Evolutionary conservation across 768 basidiomycete species (phyloP).

Genomic region (Hydnomerulius pinastri): DNA sequence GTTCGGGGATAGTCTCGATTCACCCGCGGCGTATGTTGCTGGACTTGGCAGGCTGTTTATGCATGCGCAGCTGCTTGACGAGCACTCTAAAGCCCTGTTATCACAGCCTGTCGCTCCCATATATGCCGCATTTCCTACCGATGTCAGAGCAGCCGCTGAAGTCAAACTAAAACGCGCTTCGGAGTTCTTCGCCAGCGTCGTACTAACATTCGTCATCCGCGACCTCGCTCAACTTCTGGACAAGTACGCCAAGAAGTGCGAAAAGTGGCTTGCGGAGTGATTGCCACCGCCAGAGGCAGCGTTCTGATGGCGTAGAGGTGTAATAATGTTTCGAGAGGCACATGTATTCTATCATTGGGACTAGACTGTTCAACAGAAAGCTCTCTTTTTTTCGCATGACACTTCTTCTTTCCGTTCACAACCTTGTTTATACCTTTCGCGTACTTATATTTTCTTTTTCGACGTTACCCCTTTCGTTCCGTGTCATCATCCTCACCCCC

Average conservation of each 20-base stretch:
- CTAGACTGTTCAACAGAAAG: slow-evolving; percentile 30
- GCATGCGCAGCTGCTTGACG: slow-evolving; percentile 80
- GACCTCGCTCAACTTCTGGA: slow-evolving; percentile 85
- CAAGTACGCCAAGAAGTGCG: slow-evolving; percentile 93
- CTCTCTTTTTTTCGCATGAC: slow-evolving; percentile 33
- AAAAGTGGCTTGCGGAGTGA: slow-evolving; percentile 88
- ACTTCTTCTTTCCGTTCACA: slow-evolving; percentile 11
- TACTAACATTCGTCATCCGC: slow-evolving; percentile 86
- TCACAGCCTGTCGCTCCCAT: slow-evolving; percentile 67
- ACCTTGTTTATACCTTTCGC: slow-evolving; percentile 13
- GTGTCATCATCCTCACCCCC: slow-evolving; percentile 12
- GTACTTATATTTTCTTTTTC: slow-evolving; percentile 13
- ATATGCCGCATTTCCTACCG: slow-evolving; percentile 69
- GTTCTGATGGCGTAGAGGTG: slow-evolving; percentile 24
- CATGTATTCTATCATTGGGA: slow-evolving; percentile 38
- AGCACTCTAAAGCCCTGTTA: slow-evolving; percentile 76
- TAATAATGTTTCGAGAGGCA: slow-evolving; percentile 27
- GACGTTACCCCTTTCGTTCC: slow-evolving; percentile 7
- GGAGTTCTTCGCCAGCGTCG: slow-evolving; percentile 90
- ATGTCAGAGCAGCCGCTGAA: slow-evolving; percentile 66
- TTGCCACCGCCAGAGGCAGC: slow-evolving; percentile 12
- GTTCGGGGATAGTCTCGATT: slow-evolving; percentile 66
- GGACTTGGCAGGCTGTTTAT: slow-evolving; percentile 73
- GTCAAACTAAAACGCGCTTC: slow-evolving; percentile 76
- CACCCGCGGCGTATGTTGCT: slow-evolving; percentile 81